Base-by-base conservation (phyloP, 2,329 filamentous ascomycete species). In the Penicillium frequentans region DNA sequence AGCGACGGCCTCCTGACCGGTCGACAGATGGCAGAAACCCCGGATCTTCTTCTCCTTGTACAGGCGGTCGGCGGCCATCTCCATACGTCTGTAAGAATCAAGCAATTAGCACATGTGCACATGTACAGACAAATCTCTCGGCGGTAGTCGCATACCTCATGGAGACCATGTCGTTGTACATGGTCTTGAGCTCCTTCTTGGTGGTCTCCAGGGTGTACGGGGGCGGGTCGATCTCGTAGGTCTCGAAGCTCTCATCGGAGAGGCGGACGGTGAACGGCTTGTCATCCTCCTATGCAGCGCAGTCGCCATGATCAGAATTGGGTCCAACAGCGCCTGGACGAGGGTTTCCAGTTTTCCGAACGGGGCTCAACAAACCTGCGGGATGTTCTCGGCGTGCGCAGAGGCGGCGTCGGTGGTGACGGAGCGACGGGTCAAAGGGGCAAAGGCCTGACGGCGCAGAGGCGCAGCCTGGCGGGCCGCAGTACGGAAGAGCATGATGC, bases 21-120 rank as follows among this genome's bases (percentile, higher is more conserved):
- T 96, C 58, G 95, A 98, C 79, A 99, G 81, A 82, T 99, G 95
- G 83, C 95, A 99, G 90, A 99, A 99, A 82, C 95, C 95, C 71
- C 95, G 90, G 71, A 99, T 98, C 86, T 99, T 98, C 89, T 99
- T 99, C 84, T 98, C 95, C 85, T 99, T 99, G 90, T 99, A 99
- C 73, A 99, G 84, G 76, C 93, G 87, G 77, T 99, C 95, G 81
- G 95, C 92, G 67, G 93, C 93, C 93, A 99, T 96, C 82, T 99
- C 95, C 95, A 99, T 96, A 78, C 96, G 95, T 81, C 93, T 96
- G 23, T n/a, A 43, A 60, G 35, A 51, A 44, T 24, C 19, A 39
- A 33, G 57, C 21, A 43, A 55, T 57, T 59, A 62, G 60, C 55
- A 39, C 37, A 27, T 54, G 37, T 44, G 23, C 16, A 31, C 26